Base-by-base conservation (phyloP, 1,284 basidiomycete genomes). In the Uromyces viciae-fabae region DNA sequence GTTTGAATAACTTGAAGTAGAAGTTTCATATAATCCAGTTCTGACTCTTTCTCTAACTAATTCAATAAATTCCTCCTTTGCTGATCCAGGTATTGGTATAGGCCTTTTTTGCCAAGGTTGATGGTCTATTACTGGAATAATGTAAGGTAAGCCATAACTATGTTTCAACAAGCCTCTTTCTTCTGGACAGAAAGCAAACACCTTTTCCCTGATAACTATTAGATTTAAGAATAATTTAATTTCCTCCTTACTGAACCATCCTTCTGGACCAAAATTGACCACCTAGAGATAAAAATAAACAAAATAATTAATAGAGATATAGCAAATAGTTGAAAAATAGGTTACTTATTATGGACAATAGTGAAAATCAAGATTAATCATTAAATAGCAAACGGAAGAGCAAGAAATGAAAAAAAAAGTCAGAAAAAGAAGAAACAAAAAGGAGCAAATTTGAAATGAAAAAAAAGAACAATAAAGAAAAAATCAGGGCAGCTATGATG, bases 221-320 rank as follows among this genome's bases (percentile, higher is more conserved):
- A 64, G 5, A 5, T 38, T 17, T 19, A 3, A 2, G 8, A 64
- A 64, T 8, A 64, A 38, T 56, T 56, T 56, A 28, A 28, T 56
- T 52, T 72, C 43, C 19, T 22, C 40, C 5, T 38, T 8, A 3
- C 11, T 7, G 8, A 66, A 33, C 4, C 28, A 66, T 9, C 28
- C 62, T 36, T 4, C 5, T 17, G 69, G 46, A 2, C 69, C 69
- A 72, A 72, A 72, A n/a, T 72, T 72, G 3, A 72, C 31, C n/a
- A 72, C n/a, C 33, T 14, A 5, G 1, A 72, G 19, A n/a, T n/a
- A n/a, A n/a, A n/a, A n/a, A n/a, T n/a, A n/a, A n/a, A n/a, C n/a
- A n/a, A n/a, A n/a, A n/a, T n/a, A n/a, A n/a, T n/a, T n/a, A n/a
- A n/a, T n/a, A n/a, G n/a, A n/a, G n/a, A n/a, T n/a, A n/a, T n/a